Evolutionary conservation across 768 basidiomycete species (phyloP).

Genomic region (Mycena galericulata): DNA sequence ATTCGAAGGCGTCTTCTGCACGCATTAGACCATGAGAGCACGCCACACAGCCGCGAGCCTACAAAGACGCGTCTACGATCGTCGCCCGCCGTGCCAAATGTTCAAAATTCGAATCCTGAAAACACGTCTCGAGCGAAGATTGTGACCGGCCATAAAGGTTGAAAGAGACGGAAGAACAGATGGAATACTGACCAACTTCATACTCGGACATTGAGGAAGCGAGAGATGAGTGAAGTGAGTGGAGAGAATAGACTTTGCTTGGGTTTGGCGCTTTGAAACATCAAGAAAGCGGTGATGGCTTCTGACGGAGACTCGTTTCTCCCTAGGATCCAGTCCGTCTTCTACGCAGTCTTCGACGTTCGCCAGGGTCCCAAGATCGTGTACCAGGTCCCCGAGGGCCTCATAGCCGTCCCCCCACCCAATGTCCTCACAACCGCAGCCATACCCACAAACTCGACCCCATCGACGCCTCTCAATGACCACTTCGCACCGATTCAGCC

Average conservation of each 20-base stretch:
- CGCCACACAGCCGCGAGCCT: no score
- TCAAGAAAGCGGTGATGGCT: conserved; percentile 4
- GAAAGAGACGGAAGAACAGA: neutral
- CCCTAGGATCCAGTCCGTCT: conserved; percentile 86
- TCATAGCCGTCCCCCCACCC: conserved; percentile 67
- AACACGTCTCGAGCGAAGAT: no score
- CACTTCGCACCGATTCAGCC: conserved; percentile 37
- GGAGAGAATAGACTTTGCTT: no score
- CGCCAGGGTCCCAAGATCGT: conserved; percentile 89
- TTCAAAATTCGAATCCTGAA: no score
- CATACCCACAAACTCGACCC: conserved; percentile 51
- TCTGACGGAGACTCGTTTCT: conserved; percentile 76
- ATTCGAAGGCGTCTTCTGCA: no score
- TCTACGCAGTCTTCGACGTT: conserved; percentile 94
- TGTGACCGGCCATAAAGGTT: no score
- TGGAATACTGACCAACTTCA: conserved; percentile 69
- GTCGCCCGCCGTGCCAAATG: no score
- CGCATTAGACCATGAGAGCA: no score
- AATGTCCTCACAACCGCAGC: conserved; percentile 39
- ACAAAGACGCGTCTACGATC: no score
- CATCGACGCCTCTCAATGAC: conserved; percentile 47
- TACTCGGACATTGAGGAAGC: conserved; percentile 53
- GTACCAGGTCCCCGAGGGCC: conserved; percentile 93
- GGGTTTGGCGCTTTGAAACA: no score
- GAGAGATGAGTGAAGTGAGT: no score